phyloP scores from a whole-genome alignment of 2,329 filamentous ascomycete species.

The Coniochaeta sp. region DNA sequence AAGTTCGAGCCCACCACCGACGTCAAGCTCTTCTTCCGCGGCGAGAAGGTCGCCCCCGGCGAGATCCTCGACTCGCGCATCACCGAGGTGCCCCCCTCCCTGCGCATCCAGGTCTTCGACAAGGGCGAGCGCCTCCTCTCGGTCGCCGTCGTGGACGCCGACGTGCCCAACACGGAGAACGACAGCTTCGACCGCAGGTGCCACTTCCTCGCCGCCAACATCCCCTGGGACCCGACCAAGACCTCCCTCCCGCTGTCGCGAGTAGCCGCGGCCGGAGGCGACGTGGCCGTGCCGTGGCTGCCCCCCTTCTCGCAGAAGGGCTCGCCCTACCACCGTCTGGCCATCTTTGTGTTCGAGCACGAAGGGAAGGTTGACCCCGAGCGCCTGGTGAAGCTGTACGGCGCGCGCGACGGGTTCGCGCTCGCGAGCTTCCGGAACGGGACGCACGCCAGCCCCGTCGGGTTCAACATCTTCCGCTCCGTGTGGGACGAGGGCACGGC shows the following conservation, averaged over 20 bases:
- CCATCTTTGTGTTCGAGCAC: slow-evolving; percentile 79
- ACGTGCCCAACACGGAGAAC: slow-evolving; percentile 72
- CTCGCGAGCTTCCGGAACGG: slow-evolving; percentile 68
- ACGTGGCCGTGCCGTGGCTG: slow-evolving; percentile 74
- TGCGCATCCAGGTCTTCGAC: slow-evolving; percentile 82
- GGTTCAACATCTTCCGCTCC: slow-evolving; percentile 80
- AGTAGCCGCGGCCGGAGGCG: slow-evolving; percentile 35
- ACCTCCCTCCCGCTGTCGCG: slow-evolving; percentile 61
- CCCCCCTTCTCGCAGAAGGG: slow-evolving; percentile 86
- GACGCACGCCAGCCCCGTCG: slow-evolving; percentile 64
- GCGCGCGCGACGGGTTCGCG: slow-evolving; percentile 59
- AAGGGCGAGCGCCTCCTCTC: slow-evolving; percentile 74
- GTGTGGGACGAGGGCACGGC: slow-evolving; percentile 84
- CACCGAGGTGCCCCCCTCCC: slow-evolving; percentile 65
- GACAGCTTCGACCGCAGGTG: slow-evolving; percentile 76
- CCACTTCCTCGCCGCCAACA: slow-evolving; percentile 74
- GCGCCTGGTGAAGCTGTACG: slow-evolving; percentile 46
- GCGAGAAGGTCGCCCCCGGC: slow-evolving; percentile 64
- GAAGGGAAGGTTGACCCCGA: slow-evolving; percentile 51
- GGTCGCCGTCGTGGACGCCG: slow-evolving; percentile 79
- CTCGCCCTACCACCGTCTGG: slow-evolving; percentile 81
- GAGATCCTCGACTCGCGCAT: slow-evolving; percentile 68
- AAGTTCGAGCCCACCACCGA: slow-evolving; percentile 71
- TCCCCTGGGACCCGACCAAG: slow-evolving; percentile 43
- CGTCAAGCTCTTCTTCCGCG: slow-evolving; percentile 74